Evolutionary conservation across 169 alveolate species (phyloP).

Genomic region (Plasmodium vivax): DNA sequence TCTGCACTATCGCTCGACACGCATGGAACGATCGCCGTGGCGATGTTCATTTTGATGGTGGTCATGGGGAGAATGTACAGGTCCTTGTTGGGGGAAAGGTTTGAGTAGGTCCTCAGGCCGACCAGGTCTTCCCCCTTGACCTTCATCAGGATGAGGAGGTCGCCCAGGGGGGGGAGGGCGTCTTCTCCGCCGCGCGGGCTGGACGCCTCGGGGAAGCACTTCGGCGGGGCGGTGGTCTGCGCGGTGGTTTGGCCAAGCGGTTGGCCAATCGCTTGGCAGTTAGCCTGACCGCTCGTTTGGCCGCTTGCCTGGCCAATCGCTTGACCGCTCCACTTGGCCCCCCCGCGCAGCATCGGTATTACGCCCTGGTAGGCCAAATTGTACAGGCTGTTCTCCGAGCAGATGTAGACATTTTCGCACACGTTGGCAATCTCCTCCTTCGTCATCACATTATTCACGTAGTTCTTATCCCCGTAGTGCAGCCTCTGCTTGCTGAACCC

Average conservation of each 20-base stretch:
- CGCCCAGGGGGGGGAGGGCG: neutral
- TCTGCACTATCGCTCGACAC: constrained; percentile 99
- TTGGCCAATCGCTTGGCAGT: too few species aligned
- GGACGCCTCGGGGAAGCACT: neutral
- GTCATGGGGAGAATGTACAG: constrained; percentile 98
- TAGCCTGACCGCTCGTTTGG: too few species aligned
- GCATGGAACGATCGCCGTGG: constrained; percentile 99
- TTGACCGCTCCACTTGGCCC: neutral
- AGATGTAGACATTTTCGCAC: constrained; percentile 79
- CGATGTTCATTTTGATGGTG: constrained; percentile 95
- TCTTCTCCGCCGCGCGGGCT: neutral
- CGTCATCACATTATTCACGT: constrained; percentile 76
- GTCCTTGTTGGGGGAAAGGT: constrained; percentile 91
- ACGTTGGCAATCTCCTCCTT: constrained; percentile 75
- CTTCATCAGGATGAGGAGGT: constrained; percentile 70
- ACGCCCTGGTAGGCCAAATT: constrained; percentile 96
- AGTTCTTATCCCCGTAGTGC: constrained; percentile 79
- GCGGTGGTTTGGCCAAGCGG: too few species aligned
- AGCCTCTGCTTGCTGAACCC: constrained; percentile 83
- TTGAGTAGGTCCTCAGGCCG: constrained; percentile 95
- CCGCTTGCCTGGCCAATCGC: neutral
- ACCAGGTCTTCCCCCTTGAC: constrained; percentile 93
- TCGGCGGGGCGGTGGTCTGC: too few species aligned
- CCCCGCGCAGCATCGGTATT: constrained; percentile 57
- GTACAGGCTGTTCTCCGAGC: constrained; percentile 81